Base-by-base conservation (phyloP, 2,329 filamentous ascomycete genomes). In the Leptographium wingfieldii region DNA sequence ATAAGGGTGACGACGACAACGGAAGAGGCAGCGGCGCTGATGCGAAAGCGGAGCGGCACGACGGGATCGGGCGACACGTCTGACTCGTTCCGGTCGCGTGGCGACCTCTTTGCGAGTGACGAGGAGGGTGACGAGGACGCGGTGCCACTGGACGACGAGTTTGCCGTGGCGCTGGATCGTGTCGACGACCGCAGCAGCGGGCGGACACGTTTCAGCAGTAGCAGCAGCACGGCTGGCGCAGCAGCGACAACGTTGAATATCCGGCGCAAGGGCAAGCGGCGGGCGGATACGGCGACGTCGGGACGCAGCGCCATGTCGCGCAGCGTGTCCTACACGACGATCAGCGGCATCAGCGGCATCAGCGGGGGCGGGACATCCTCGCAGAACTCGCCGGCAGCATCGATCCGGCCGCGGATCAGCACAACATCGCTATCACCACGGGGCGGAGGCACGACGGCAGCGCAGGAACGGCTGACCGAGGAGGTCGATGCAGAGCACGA, bases 71-170 rank as follows among this genome's bases (percentile, higher is more conserved):
- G 87, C 49, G 86, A 86, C 64, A 96, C 92, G 0, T 87, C 84
- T 33, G 91, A 92, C 69, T 96, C 92, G 6, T 84, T 88, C 64
- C 87, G 92, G 67, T 96, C 91, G 12, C 79, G 92, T 55, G 91
- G 91, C 2, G 92, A 97, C 72, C 76, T 97, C 14, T 94, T 96
- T 65, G 90, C 90, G 0, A 96, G 91, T 67, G 91, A 95, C 63
- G 83, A 80, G 55, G 83, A 86, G 67, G 90, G 92, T 58, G 90
- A 95, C 64, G 92, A 95, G 70, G 92, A 97, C 72, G 92, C 92
- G 0, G 83, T 96, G n/a, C 89, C 91, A 14, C 74, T 97, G 22
- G 90, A 92, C 67, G 92, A 96, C 69, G 92, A 96, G 68, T 95
- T 97, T 66, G 89, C 91, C 3, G 85, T 95, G 70, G 84, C 85